Conservation (phyloP, 2,329 filamentous ascomycete genomes). For the Triangularia setosa region DNA sequence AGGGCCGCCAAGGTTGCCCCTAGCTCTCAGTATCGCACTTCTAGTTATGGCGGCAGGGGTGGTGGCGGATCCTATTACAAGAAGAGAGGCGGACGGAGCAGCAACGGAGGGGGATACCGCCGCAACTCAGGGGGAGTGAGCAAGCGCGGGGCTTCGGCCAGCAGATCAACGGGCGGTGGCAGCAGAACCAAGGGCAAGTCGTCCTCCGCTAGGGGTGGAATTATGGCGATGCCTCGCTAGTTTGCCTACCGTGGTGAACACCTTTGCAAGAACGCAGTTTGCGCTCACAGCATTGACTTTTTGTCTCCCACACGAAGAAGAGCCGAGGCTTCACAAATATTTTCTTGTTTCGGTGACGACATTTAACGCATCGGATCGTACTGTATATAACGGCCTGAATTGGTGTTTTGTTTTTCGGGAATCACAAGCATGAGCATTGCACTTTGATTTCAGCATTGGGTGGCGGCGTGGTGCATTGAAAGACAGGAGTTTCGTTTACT, state of each 20-base stretch:
- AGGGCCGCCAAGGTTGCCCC: background rate
- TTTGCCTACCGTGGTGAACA: background rate
- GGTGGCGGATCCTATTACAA: background rate
- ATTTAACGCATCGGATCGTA: background rate
- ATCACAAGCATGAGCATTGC: background rate
- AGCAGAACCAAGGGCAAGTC: conserved; percentile 4
- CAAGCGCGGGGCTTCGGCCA: conserved; percentile 20
- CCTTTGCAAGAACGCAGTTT: background rate
- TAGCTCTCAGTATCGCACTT: background rate
- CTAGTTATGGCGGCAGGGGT: background rate
- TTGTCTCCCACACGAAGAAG: background rate
- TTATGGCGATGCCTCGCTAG: conserved; percentile 9
- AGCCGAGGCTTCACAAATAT: background rate
- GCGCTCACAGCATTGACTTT: background rate
- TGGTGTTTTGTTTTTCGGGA: background rate
- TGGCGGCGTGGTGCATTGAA: background rate
- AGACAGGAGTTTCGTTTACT: background rate
- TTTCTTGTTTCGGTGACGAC: background rate
- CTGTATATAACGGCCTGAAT: background rate
- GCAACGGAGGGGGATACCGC: background rate
- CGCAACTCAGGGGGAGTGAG: conserved; percentile 18
- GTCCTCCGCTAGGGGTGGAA: conserved; percentile 5
- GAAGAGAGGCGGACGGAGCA: conserved; percentile 5
- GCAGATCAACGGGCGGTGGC: background rate
- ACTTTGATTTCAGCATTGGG: background rate